Evolutionary conservation across 352 stramenopile genomes (phyloP), one percentile per base, ranked within the genome.

Genomic region (Pythium myriotylum): DNA sequence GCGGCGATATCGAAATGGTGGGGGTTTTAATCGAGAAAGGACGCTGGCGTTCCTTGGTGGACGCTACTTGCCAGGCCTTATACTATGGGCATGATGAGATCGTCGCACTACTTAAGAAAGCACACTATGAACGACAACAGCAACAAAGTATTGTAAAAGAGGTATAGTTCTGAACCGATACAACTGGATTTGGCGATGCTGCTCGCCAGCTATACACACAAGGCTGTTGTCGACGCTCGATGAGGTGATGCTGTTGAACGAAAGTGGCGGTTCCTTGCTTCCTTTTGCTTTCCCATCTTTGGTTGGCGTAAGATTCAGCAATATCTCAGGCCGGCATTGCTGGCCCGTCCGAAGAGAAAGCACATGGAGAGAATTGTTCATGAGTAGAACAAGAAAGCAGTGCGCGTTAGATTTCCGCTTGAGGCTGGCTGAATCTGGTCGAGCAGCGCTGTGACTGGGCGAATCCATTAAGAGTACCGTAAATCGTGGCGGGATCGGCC

Each of bases 401-500:
- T n/a, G n/a, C 2, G 9, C 17, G 13, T 17, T 46, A 8, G 17
- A 14, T 35, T 35, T 59, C n/a, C 32, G n/a, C 40, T 59, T 51
- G 53, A 6, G n/a, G 3, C 7, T 5, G 5, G 29, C 29, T 10
- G 29, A 35, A 10, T 35, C 29, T 10, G 23, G 14, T 20, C 9
- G 49, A 45, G 7, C 16, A 40, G 7, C 0, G 32, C 22, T 4
- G 29, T 16, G 22, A n/a, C 2, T 24, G 29, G 54, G 43, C 3
- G 41, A 32, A 2, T n/a, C 9, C 9, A 55, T 29, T 0, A 35
- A 48, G 3, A 67, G 10, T 23, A 87, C 24, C 2, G 67, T 54
- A 41, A 87, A 87, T 14, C 73, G 66, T 51, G 77, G 73, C 19
- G 73, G 27, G 1, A 67, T 67, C 5, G 35, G 56, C 13, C 68